A percentile compares a stretch with the other conserved stretches of the same genome.
phyloP scores from a whole-genome alignment of 1,139 yeast genomes.

The Blastobotrys illinoisensis region DNA sequence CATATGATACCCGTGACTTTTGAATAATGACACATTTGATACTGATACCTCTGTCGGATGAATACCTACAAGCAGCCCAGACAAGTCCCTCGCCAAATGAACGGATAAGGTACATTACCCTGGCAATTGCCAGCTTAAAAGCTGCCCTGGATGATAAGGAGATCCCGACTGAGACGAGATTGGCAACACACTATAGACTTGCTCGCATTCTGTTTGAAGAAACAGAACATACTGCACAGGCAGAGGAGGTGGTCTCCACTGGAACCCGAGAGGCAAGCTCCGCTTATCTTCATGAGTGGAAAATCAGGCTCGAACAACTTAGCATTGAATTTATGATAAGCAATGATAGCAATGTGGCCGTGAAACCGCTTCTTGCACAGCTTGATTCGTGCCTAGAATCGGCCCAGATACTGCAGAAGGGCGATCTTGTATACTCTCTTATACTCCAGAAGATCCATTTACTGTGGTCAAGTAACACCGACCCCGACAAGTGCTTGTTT shows the following conservation, averaged over 20 bases:
- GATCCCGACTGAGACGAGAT: neutral
- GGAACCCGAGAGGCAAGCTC: neutral
- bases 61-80: constrained; percentile 8
- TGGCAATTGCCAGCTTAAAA: neutral
- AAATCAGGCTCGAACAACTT: neutral
- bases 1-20: neutral
- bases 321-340: neutral
- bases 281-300: neutral
- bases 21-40: constrained; percentile 2
- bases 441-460: neutral
- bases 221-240: neutral
- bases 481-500: neutral
- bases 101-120: neutral
- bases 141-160: neutral
- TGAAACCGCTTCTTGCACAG: neutral
- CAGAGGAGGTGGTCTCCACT: neutral
- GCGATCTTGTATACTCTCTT: neutral
- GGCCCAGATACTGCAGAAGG: neutral
- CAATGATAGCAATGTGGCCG: neutral
- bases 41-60: constrained; percentile 9
- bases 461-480: neutral
- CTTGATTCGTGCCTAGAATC: neutral
- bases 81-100: neutral
- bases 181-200: neutral
- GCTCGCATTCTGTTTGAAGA: neutral